A percentile compares a stretch with the other conserved stretches of the same genome.
These are phyloP conservation scores for Fusarium subglutinans DNA, from an alignment of 2,329 filamentous ascomycete genomes.

Conservation along the genomic window DNA sequence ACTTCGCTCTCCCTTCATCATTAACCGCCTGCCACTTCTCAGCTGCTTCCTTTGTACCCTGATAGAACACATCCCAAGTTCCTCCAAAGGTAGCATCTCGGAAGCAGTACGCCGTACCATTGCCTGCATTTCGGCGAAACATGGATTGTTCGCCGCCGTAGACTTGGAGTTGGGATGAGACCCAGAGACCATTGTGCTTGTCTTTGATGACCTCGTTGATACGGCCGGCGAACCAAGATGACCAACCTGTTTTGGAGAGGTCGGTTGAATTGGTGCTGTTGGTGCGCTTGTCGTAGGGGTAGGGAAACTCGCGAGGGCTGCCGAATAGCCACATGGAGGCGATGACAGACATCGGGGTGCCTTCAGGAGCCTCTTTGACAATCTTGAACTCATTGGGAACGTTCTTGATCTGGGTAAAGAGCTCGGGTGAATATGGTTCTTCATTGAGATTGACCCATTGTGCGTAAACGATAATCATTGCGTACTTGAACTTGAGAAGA, in stretches of 20 bases:
- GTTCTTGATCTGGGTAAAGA: not conserved
- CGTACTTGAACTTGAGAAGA: not conserved
- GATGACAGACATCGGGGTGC: not conserved
- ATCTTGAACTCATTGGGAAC: not conserved
- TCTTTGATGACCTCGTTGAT: constrained; percentile 39
- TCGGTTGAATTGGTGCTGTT: constrained; percentile 54
- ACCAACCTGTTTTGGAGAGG: constrained; percentile 49
- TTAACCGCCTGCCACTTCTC: constrained; percentile 55
- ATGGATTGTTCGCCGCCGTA: constrained; percentile 55
- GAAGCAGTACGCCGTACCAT: constrained; percentile 58
- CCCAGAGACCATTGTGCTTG: constrained; percentile 13
- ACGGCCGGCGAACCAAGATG: constrained; percentile 16
- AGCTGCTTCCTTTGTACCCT: not conserved
- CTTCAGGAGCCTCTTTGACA: not conserved
- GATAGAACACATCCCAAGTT: not conserved
- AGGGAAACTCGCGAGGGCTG: constrained; percentile 56
- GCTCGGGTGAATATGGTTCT: not conserved
- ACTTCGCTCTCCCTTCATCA: constrained; percentile 46
- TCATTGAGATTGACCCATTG: not conserved
- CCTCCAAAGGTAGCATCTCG: constrained; percentile 51
- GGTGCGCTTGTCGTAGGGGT: constrained; percentile 58
- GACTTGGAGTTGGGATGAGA: constrained; percentile 56
- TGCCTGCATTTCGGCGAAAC: constrained; percentile 51
- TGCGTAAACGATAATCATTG: not conserved
- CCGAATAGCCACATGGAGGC: constrained; percentile 53